Percentiles rank a stretch among this genome's conserved stretches.
Evolutionary conservation across 1,139 yeast species (phyloP).

Genomic region (Sugiyamaella xylanicola): DNA sequence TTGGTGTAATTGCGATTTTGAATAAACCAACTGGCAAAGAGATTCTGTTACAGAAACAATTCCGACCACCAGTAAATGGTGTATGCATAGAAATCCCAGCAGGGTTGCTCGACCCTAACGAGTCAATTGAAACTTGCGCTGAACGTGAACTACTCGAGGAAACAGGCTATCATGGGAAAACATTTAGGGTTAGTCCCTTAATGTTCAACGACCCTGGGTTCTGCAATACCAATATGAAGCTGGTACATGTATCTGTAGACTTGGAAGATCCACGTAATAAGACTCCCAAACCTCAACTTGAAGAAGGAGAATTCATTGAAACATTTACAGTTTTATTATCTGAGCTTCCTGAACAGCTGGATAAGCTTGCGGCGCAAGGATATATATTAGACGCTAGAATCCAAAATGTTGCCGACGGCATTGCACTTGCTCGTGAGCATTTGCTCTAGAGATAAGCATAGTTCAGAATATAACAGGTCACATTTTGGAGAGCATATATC

Average conservation of each 20-base stretch:
- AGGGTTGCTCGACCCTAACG: slow-evolving; percentile 86
- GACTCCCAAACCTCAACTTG: slow-evolving; percentile 72
- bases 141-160: slow-evolving; percentile 86
- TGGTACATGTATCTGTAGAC: slow-evolving; percentile 81
- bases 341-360: slow-evolving; percentile 57
- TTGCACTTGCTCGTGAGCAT: slow-evolving; percentile 48
- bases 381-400: slow-evolving; percentile 83
- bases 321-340: slow-evolving; percentile 67
- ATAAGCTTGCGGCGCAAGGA: slow-evolving; percentile 59
- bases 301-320: slow-evolving; percentile 88
- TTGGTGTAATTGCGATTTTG: slow-evolving; percentile 78
- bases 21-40: slow-evolving; percentile 55
- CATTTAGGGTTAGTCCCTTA: slow-evolving; percentile 54
- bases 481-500: too few relatives aligned
- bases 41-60: slow-evolving; percentile 79
- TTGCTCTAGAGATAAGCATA: not conserved
- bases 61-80: slow-evolving; percentile 86
- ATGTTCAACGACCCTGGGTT: slow-evolving; percentile 88
- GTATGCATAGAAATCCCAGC: slow-evolving; percentile 95
- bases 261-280: slow-evolving; percentile 62
- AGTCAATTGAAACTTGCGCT: slow-evolving; percentile 76
- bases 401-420: slow-evolving; percentile 82
- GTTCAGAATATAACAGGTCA: too few relatives aligned
- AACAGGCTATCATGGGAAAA: slow-evolving; percentile 81
- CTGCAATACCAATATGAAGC: slow-evolving; percentile 82